Evolutionary conservation across 345 rosid species (phyloP).

Genomic region (Eucalyptus brandiana): DNA sequence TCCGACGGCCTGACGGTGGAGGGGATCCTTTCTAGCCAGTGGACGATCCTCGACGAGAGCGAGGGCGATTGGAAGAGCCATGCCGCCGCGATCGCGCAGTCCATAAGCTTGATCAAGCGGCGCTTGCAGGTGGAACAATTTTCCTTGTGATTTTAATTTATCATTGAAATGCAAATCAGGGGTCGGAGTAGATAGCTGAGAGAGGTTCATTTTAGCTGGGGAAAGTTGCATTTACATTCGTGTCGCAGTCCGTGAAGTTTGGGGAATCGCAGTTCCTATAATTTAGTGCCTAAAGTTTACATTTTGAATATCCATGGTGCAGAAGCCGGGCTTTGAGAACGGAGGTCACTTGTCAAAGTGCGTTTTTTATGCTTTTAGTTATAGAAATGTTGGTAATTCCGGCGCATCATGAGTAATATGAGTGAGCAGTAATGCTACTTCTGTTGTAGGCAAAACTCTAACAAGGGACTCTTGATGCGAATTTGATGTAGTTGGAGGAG

Average conservation of each 20-base stretch:
- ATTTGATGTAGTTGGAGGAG: not conserved
- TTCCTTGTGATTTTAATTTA: not conserved
- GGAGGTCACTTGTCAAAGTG: not conserved
- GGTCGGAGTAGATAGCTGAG: not conserved
- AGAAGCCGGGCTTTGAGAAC: not conserved
- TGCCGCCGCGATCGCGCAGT: constrained; percentile 86
- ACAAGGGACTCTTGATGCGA: not conserved
- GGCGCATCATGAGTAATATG: not conserved
- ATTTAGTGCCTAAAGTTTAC: not conserved
- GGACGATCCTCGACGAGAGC: constrained; percentile 69
- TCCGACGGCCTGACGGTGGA: constrained; percentile 83
- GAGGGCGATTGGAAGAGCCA: constrained; percentile 94
- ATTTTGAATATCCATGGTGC: not conserved
- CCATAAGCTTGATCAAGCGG: constrained; percentile 78
- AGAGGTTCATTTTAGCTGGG: not conserved
- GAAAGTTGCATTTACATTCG: not conserved
- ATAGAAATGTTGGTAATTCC: not conserved
- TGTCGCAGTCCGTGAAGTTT: not conserved
- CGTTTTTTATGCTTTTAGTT: not conserved
- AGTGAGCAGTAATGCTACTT: not conserved
- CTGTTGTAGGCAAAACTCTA: not conserved
- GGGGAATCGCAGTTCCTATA: not conserved
- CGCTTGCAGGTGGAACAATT: constrained; percentile 61
- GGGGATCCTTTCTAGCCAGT: constrained; percentile 52
- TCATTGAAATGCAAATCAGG: not conserved